Conservation (phyloP, 257 asterid species). For the Solanum tacnaense region DNA sequence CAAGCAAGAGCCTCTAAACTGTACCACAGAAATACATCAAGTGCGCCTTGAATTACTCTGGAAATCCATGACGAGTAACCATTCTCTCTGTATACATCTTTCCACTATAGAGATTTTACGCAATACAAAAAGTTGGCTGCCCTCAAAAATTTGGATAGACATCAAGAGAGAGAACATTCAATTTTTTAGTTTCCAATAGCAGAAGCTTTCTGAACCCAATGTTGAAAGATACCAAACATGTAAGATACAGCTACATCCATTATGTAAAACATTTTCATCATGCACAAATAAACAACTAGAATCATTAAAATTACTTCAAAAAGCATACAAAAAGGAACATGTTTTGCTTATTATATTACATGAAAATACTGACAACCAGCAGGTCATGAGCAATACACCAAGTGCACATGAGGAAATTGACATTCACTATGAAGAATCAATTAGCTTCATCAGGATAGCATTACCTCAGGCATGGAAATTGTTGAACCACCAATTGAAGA, state of each 20-base stretch:
- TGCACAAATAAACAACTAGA: background rate
- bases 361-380: background rate
- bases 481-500: constrained; percentile 46
- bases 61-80: background rate
- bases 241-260: background rate
- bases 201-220: background rate
- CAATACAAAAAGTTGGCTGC: background rate
- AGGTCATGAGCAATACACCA: background rate
- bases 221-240: background rate
- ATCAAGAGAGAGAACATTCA: background rate
- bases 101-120: background rate
- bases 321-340: background rate
- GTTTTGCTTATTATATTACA: background rate
- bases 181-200: background rate
- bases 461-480: constrained; percentile 70
- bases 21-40: background rate
- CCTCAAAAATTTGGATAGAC: background rate
- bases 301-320: background rate
- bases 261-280: background rate
- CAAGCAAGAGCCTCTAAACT: background rate
- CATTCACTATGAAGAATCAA: background rate
- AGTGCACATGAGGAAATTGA: background rate
- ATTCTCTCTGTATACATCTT: background rate
- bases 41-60: background rate
- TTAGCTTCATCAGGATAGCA: background rate